Evolutionary conservation across 257 asterid species (phyloP).

Genomic region (Plectranthus barbatus): DNA sequence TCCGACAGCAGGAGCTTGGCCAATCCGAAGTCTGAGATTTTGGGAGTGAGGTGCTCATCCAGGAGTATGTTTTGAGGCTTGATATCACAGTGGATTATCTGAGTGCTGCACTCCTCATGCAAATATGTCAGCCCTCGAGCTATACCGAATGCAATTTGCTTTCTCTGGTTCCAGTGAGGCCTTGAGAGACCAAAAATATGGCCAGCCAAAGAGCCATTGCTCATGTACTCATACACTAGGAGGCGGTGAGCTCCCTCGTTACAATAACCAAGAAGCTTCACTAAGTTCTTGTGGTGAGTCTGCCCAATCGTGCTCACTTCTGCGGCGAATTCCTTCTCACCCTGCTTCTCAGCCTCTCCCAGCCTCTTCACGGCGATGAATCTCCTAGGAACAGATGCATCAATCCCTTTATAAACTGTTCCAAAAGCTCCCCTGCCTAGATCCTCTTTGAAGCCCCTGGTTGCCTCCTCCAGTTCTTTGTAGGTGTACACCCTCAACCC

Average conservation of each 20-base stretch:
- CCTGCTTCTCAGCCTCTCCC: constrained; percentile 20
- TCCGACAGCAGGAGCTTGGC: constrained; percentile 28
- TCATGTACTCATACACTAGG: constrained; percentile 35
- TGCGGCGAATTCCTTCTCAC: constrained; percentile 40
- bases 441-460: constrained; percentile 26
- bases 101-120: constrained; percentile 34
- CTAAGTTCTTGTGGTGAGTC: no score
- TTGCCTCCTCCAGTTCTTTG: constrained; percentile 32
- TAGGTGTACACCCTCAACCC: constrained; percentile 19
- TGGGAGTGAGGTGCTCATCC: constrained; percentile 19
- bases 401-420: constrained; percentile 39
- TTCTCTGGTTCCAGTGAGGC: constrained; percentile 44
- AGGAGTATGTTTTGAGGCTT: constrained; percentile 44
- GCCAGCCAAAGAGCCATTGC: constrained; percentile 31
- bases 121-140: constrained; percentile 30
- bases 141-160: constrained; percentile 27
- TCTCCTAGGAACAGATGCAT: not conserved
- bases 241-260: constrained; percentile 32
- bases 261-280: constrained; percentile 45
- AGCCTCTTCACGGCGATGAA: constrained; percentile 39
- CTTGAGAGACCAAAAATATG: no score
- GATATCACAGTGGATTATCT: constrained; percentile 34
- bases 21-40: constrained; percentile 32
- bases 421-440: constrained; percentile 49
- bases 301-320: constrained; percentile 47